phyloP scores from a whole-genome alignment of 495 filamentous ascomycete genomes.

The Aspergillus coremiiformis region DNA sequence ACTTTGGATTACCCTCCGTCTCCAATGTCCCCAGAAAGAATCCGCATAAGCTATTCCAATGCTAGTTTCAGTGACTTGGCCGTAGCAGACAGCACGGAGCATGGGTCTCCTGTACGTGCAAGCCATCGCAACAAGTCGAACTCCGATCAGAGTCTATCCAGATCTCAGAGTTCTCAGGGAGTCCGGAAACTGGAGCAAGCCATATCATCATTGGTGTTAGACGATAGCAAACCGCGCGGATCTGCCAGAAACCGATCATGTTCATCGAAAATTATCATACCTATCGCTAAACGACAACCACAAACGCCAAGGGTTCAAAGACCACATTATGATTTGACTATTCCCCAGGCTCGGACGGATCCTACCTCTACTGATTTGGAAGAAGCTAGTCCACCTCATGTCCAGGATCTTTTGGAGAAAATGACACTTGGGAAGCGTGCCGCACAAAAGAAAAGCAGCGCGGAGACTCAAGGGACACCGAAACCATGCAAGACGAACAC shows the following conservation, averaged over 20 bases:
- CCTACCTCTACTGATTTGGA: neutral
- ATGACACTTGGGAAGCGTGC: neutral
- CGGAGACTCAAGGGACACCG: neutral
- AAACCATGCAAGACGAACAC: neutral
- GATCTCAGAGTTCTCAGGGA: neutral
- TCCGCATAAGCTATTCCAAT: constrained; percentile 21
- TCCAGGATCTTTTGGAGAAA: constrained; percentile 1
- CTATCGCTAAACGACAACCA: neutral
- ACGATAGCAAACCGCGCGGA: neutral
- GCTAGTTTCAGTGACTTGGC: constrained; percentile 3
- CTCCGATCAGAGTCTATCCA: neutral
- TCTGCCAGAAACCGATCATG: neutral
- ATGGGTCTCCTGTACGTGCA: neutral
- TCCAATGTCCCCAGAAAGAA: neutral
- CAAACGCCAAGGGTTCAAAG: neutral
- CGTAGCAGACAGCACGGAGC: neutral
- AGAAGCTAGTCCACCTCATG: neutral
- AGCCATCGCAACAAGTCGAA: constrained; percentile 7
- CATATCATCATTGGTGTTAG: constrained; percentile 9
- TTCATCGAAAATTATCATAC: neutral
- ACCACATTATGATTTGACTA: neutral
- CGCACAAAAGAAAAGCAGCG: neutral
- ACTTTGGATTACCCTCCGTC: constrained; percentile 1
- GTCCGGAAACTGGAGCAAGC: constrained; percentile 18
- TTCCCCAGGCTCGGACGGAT: neutral